Percentiles rank a stretch among this genome's conserved stretches.
Conservation (phyloP, 73 alveolate species). For the Paramecium pentaurelia region DNA sequence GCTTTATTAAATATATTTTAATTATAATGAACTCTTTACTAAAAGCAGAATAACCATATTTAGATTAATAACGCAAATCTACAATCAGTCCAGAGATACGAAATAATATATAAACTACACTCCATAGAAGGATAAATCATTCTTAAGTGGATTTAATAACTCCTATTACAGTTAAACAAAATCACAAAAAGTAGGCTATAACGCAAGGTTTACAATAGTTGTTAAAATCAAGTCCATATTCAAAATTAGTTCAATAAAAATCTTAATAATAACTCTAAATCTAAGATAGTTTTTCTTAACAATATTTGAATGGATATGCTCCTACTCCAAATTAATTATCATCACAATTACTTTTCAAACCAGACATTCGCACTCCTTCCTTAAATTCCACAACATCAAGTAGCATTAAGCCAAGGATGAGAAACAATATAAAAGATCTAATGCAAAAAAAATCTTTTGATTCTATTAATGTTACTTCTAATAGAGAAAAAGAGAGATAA, state of each 20-base stretch:
- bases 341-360: neutral
- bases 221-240: constrained; percentile 17
- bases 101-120: neutral
- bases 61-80: neutral
- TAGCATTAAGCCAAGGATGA: constrained; percentile 24
- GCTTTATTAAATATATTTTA: neutral
- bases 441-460: neutral
- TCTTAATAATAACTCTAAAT: neutral
- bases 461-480: neutral
- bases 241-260: neutral
- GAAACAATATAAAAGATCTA: neutral
- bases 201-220: neutral
- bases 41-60: neutral
- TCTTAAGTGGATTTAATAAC: neutral
- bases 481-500: constrained; percentile 25
- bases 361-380: neutral
- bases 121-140: neutral
- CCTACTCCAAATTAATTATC: neutral
- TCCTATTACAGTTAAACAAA: neutral
- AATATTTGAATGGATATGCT: neutral
- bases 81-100: neutral
- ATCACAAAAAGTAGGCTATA: neutral
- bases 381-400: constrained; percentile 27
- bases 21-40: neutral
- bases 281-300: neutral